Evolutionary conservation across 352 stramenopile genomes (phyloP), one percentile per base, ranked within the genome.

Genomic region (Thalassiosira oceanica): DNA sequence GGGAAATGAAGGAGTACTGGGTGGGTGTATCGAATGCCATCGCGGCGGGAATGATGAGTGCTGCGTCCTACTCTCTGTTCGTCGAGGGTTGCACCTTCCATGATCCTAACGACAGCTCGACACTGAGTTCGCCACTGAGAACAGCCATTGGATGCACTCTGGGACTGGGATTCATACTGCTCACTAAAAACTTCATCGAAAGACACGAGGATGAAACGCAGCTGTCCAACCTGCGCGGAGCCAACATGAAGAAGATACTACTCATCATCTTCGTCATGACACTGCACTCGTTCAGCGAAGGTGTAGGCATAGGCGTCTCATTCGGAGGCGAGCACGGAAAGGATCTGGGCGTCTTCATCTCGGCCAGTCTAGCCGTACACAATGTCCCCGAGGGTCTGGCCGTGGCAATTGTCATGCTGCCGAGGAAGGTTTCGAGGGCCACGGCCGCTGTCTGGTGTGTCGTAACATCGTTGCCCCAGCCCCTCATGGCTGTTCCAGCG

Each of bases 261-360:
- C 76, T 99, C 15, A 98, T 99, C 70, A 96, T 99, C 80, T 96
- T 97, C 18, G 95, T 99, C 23, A 98, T 99, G 96, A 98, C 94
- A 18, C 81, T 98, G 46, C 96, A 99, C 87, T 98, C 94, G 0
- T 97, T 98, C 56, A 97, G 94, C 13, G 96, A 99, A 86, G 96
- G 96, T 28, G 93, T 97, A 56, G 96, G 95, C 31, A 97, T 99
- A 52, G 96, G 96, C 13, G 96, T 99, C 5, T 97, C 93, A 13
- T 99, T 98, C 70, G 95, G 95, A 44, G 95, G 94, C 42, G 61
- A 61, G 7, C 75, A 80, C 58, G 95, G 95, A 21, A 93, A 94
- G 52, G 90, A 95, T 68, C 88, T 97, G 26, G 96, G 96, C 16
- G 90, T 97, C 48, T 97, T 98, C 63, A 97, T 99, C 61, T 97